Percentiles rank a stretch among this genome's conserved stretches.
Conservation (phyloP, 2,329 filamentous ascomycete genomes). For the Xylariaceae sp. region DNA sequence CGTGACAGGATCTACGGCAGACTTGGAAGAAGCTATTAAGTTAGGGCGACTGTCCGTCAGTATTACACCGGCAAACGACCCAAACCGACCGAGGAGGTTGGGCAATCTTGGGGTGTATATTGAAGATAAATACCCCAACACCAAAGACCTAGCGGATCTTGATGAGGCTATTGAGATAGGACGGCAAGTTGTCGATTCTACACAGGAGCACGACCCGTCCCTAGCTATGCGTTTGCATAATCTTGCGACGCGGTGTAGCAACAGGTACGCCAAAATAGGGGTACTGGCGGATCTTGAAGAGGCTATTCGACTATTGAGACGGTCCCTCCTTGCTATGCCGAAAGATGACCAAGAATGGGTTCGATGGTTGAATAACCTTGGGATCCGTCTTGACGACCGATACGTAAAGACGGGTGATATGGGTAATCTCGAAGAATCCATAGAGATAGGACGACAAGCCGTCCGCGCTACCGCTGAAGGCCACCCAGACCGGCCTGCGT, state of each 20-base stretch:
- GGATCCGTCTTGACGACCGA: background rate
- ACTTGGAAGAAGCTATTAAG: slow-evolving; percentile 1
- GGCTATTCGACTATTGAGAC: background rate
- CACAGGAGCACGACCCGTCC: background rate
- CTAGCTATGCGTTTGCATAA: background rate
- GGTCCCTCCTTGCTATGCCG: background rate
- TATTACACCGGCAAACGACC: background rate
- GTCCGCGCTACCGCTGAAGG: background rate
- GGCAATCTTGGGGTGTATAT: slow-evolving; percentile 2
- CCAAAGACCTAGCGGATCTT: background rate
- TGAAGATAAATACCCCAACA: background rate
- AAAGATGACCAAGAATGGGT: background rate
- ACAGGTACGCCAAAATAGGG: background rate
- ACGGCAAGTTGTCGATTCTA: background rate
- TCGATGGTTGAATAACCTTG: slow-evolving; percentile 1
- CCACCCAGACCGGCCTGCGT: background rate
- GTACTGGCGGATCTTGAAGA: background rate
- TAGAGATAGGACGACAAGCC: background rate
- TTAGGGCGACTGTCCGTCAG: background rate
- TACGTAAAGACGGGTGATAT: background rate
- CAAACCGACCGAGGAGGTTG: background rate
- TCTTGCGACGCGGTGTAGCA: background rate
- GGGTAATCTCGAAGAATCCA: slow-evolving; percentile 3
- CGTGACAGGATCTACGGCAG: background rate
- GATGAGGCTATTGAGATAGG: background rate